Evolutionary conservation across 306 rosid species (phyloP), one percentile per base, ranked within the genome.

Genomic region (Vigna trinervia): DNA sequence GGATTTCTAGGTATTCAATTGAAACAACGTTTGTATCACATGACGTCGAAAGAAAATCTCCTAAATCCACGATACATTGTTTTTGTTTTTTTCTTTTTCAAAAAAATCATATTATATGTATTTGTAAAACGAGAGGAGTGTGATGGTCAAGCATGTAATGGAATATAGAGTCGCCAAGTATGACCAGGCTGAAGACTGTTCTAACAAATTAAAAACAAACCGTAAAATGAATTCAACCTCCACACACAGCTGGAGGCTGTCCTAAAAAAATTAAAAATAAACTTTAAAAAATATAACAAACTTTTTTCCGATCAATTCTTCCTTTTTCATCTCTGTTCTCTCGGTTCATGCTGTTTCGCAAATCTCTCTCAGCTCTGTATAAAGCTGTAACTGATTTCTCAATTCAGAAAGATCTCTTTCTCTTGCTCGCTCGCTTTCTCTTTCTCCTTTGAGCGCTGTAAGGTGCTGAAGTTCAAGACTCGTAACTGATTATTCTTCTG

Each of bases 291-390:
- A 12, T 12, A 59, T 12, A 59, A 28, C 28, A 1, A 59, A 19
- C 48, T 56, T 56, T 39, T 57, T 43, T 77, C 34, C 46, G 56
- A 67, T 32, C 36, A 78, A 22, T 22, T 9, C 51, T 32, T 13
- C 12, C 26, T 78, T 38, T 78, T 38, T 38, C 36, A 19, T 22
- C 36, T 8, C 53, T 14, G 46, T 65, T 23, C 32, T 22, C 36
- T 8, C 53, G 12, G 52, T 69, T 50, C 59, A n/a, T 5, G n/a
- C 14, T 57, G 75, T 52, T 64, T 72, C 78, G 76, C 81, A 13
- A 60, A 80, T 85, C 62, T 73, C 28, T 72, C 72, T 80, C 76
- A 83, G 86, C 88, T 88, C 89, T 88, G 92, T 83, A 75, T 82
- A 75, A 76, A 70, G 52, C 90, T 70, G 85, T 85, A 73, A 74